Percentiles rank a stretch among this genome's conserved stretches.
phyloP scores from a whole-genome alignment of 2,329 filamentous ascomycete genomes.

The Cladosporium sp. region DNA sequence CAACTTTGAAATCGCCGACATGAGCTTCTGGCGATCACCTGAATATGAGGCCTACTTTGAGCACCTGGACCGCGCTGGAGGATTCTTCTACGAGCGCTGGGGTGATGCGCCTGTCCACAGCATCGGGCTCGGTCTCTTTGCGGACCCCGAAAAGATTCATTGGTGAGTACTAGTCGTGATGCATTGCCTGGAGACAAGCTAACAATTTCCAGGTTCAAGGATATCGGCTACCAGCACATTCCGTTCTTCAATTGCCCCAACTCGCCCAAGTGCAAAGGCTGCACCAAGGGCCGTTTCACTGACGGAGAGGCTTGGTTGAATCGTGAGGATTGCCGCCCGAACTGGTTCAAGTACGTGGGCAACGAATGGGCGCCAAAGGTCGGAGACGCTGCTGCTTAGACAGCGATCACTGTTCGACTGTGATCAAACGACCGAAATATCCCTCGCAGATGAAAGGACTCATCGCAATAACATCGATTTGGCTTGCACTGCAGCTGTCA shows the following conservation, averaged over 20 bases:
- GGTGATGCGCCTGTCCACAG: constrained; percentile 97
- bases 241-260: constrained; percentile 99
- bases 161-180: constrained; percentile 64
- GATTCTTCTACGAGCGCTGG: constrained; percentile 99
- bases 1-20: constrained; percentile 94
- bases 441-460: not conserved
- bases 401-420: not conserved
- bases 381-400: not conserved
- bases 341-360: constrained; percentile 95
- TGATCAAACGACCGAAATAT: not conserved
- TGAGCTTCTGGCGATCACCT: constrained; percentile 88
- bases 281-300: constrained; percentile 81
- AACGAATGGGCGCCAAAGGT: constrained; percentile 40
- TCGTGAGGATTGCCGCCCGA: constrained; percentile 89
- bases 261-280: constrained; percentile 87
- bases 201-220: constrained; percentile 76
- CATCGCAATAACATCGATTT: not conserved
- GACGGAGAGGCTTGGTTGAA: constrained; percentile 84
- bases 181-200: not conserved
- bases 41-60: constrained; percentile 95
- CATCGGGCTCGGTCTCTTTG: constrained; percentile 87
- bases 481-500: not conserved
- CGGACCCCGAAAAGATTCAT: constrained; percentile 86
- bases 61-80: constrained; percentile 87
- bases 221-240: constrained; percentile 97